Conservation (phyloP, 2,329 filamentous ascomycete species). For the Cadophora malorum region DNA sequence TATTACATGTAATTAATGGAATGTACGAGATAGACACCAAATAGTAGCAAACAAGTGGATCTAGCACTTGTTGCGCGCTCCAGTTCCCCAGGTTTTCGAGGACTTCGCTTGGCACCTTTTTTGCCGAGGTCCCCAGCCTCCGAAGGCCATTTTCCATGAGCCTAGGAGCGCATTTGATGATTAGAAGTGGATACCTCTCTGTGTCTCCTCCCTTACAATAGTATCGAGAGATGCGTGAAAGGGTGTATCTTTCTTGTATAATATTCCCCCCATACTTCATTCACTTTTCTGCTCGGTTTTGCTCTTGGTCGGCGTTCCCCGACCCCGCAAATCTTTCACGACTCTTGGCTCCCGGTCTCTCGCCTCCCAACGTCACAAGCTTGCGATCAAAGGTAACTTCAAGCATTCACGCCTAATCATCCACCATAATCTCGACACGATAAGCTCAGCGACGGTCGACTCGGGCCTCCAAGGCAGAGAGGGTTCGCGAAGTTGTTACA, state of each 20-base stretch:
- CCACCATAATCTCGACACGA: constrained; percentile 21
- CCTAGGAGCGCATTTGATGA: not conserved
- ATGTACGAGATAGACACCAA: not conserved
- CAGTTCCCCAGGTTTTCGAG: not conserved
- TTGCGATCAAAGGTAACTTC: constrained; percentile 12
- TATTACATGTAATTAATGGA: too few relatives aligned
- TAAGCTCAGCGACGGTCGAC: constrained; percentile 28
- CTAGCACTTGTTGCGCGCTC: not conserved
- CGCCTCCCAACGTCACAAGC: constrained; percentile 29
- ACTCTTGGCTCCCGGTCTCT: constrained; percentile 19
- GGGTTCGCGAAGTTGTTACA: constrained; percentile 15
- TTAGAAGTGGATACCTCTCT: not conserved
- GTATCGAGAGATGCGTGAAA: not conserved
- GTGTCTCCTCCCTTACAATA: not conserved
- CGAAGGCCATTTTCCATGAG: not conserved
- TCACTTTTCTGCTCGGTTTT: not conserved
- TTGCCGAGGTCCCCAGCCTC: constrained; percentile 7
- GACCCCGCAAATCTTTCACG: constrained; percentile 25
- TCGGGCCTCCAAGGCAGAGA: constrained; percentile 24
- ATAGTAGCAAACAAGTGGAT: not conserved
- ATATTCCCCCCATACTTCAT: not conserved
- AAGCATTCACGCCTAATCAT: not conserved
- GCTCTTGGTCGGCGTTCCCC: not conserved
- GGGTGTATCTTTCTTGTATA: not conserved
- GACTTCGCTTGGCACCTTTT: not conserved